phyloP scores from a whole-genome alignment of 2,329 filamentous ascomycete species.

The Cercospora zeina region DNA sequence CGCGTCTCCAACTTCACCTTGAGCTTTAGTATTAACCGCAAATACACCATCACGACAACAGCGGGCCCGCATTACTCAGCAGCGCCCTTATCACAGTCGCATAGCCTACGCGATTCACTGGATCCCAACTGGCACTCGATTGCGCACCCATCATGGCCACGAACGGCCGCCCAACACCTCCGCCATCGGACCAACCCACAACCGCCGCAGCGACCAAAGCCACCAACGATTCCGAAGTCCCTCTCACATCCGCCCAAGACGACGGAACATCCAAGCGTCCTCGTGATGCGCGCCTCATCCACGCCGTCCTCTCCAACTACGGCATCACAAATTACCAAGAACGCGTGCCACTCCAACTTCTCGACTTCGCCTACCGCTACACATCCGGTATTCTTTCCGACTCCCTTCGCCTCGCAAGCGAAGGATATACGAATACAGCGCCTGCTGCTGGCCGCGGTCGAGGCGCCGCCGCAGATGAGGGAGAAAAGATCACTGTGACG shows the following conservation, averaged over 20 bases:
- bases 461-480: conserved; percentile 44
- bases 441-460: conserved; percentile 31
- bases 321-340: conserved; percentile 78
- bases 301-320: conserved; percentile 75
- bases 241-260: conserved; percentile 40
- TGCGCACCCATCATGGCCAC: conserved; percentile 26
- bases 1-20: conserved; percentile 2
- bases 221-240: conserved; percentile 33
- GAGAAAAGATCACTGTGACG: conserved; percentile 60
- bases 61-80: no score
- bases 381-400: conserved; percentile 70
- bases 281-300: conserved; percentile 75
- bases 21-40: not conserved
- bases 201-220: conserved; percentile 21
- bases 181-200: conserved; percentile 33
- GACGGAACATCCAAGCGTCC: conserved; percentile 56
- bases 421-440: conserved; percentile 59
- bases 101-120: not conserved
- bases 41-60: not conserved
- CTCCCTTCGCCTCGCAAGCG: conserved; percentile 66
- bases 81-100: not conserved
- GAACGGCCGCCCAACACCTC: conserved; percentile 37
- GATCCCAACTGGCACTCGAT: not conserved
- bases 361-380: conserved; percentile 85
- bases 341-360: conserved; percentile 76